Percentiles rank a stretch among this genome's conserved stretches.
phyloP scores from a whole-genome alignment of 345 rosid genomes.

The Excoecaria agallocha region DNA sequence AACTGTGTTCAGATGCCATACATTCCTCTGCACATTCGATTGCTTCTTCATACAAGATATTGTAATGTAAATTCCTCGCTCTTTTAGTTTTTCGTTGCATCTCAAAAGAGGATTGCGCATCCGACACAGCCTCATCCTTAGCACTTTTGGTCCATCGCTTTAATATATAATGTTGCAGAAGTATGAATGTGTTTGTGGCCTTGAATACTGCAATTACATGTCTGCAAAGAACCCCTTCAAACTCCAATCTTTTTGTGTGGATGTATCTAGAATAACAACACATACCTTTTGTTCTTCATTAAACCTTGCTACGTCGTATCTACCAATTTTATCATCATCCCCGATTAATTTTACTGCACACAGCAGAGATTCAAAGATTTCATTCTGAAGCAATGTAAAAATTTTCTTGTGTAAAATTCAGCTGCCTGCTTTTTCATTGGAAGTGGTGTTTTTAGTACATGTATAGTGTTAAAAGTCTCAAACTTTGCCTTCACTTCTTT shows the following conservation, averaged over 20 bases:
- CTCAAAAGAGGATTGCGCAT: conserved; percentile 11
- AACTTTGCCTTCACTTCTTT: conserved; percentile 28
- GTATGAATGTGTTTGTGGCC: conserved; percentile 18
- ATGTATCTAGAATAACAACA: conserved; percentile 18
- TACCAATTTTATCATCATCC: conserved; percentile 16
- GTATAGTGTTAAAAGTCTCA: conserved; percentile 32
- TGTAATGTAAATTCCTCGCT: conserved; percentile 24
- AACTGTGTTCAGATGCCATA: conserved; percentile 31
- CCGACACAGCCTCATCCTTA: conserved; percentile 27
- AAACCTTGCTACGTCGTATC: conserved; percentile 32
- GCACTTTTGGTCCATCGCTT: conserved; percentile 31
- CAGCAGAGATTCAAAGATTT: conserved; percentile 33
- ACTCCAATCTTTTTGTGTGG: conserved; percentile 29
- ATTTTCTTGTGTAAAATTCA: conserved; percentile 27
- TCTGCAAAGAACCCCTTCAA: conserved; percentile 35
- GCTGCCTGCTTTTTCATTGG: conserved; percentile 41
- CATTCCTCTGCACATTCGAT: conserved; percentile 33
- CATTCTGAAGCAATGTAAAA: conserved; percentile 32
- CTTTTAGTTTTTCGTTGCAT: conserved; percentile 13
- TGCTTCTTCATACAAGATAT: conserved; percentile 34
- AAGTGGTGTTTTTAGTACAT: conserved; percentile 30
- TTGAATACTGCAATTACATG: conserved; percentile 31
- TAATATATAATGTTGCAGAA: conserved; percentile 33
- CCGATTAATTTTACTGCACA: conserved; percentile 25
- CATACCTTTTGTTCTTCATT: conserved; percentile 24